These are phyloP conservation scores for Claviceps sorghi DNA, from an alignment of 2,329 filamentous ascomycete species.

Conservation along the genomic window DNA sequence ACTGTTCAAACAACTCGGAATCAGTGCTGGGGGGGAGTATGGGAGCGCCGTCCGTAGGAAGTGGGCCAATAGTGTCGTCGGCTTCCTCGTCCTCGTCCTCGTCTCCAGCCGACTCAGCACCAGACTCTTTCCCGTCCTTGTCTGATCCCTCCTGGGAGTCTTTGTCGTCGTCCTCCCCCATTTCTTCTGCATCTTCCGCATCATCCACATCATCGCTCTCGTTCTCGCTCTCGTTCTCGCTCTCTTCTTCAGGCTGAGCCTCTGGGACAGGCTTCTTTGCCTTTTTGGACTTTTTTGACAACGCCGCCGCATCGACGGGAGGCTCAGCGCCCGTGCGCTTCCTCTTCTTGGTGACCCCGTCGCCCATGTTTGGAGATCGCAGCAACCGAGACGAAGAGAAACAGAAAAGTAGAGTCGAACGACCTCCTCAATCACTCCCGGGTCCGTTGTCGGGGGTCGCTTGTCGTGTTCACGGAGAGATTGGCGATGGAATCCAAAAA, in stretches of 20 bases:
- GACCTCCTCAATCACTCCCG: not conserved
- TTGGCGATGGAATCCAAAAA: not conserved
- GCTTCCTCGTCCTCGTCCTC: slow-evolving; percentile 6
- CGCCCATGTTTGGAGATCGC: slow-evolving; percentile 16
- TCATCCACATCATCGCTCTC: slow-evolving; percentile 15
- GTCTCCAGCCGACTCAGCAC: slow-evolving; percentile 2
- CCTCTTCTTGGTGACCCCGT: slow-evolving; percentile 28
- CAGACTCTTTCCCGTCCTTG: slow-evolving; percentile 12
- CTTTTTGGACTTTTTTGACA: slow-evolving; percentile 27
- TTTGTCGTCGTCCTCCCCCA: slow-evolving; percentile 10
- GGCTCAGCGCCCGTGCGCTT: slow-evolving; percentile 23
- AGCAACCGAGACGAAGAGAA: not conserved
- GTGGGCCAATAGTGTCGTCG: slow-evolving; percentile 16
- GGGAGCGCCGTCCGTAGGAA: slow-evolving; percentile 26
- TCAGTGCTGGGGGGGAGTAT: slow-evolving; percentile 43
- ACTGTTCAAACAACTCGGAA: slow-evolving; percentile 59
- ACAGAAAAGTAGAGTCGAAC: not conserved
- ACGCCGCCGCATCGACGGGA: slow-evolving; percentile 9
- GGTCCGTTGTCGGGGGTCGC: not conserved
- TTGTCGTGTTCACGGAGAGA: not conserved
- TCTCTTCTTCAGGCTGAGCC: slow-evolving; percentile 15
- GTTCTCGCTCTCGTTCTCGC: slow-evolving; percentile 13
- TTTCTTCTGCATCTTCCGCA: slow-evolving; percentile 16
- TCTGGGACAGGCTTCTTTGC: slow-evolving; percentile 20
- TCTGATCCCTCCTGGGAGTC: slow-evolving; percentile 11